Conservation (phyloP, 306 rosid genomes). For the Luffa acutangula region DNA sequence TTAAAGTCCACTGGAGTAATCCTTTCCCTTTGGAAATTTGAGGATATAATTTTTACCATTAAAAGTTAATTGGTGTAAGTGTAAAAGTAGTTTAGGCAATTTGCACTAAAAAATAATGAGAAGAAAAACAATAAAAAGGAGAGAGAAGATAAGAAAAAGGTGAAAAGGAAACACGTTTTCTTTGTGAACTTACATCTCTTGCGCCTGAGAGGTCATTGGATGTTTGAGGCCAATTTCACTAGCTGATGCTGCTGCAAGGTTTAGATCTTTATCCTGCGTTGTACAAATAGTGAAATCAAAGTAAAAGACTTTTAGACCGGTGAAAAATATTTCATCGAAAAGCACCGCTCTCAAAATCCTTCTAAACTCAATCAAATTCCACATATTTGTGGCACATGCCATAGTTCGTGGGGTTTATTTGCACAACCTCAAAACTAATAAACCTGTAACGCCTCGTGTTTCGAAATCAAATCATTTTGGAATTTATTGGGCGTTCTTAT, state of each 20-base stretch:
- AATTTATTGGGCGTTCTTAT: too few relatives aligned
- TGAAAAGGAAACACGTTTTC: background rate
- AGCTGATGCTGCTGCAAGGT: constrained; percentile 74
- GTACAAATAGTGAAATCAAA: background rate
- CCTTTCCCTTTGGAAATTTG: background rate
- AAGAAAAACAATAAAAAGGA: background rate
- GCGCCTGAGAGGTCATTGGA: constrained; percentile 62
- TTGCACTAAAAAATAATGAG: background rate
- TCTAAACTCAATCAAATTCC: background rate
- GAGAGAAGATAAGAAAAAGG: constrained; percentile 1
- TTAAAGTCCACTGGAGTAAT: background rate
- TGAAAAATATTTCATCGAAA: background rate
- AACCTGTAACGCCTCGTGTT: too few relatives aligned
- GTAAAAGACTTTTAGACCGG: background rate
- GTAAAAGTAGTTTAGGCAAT: background rate
- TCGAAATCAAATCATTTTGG: too few relatives aligned
- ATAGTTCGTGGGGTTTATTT: background rate
- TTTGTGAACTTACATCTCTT: constrained; percentile 42
- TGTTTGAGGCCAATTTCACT: constrained; percentile 38
- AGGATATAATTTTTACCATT: background rate
- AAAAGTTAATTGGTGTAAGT: too few relatives aligned
- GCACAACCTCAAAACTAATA: too few relatives aligned
- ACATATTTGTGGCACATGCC: background rate
- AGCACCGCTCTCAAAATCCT: background rate
- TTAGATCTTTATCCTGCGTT: constrained; percentile 71